These are phyloP conservation scores for Cladorrhinum samala DNA, from an alignment of 495 filamentous ascomycete species.

Conservation along the genomic window DNA sequence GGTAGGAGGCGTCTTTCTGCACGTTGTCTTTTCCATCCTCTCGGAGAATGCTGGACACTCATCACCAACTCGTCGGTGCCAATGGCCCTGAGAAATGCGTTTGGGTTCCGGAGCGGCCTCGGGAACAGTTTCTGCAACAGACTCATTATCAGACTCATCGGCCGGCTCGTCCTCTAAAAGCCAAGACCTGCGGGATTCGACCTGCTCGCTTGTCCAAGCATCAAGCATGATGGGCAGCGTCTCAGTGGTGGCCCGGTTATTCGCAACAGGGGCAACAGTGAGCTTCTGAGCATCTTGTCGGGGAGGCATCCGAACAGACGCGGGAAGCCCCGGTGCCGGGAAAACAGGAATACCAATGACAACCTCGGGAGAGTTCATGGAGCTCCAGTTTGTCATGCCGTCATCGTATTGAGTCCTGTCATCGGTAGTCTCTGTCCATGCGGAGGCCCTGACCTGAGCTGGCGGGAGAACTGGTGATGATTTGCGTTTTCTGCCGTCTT, in stretches of 20 bases:
- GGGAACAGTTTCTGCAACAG: background rate
- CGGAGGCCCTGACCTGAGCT: constrained; percentile 20
- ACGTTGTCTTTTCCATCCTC: constrained; percentile 31
- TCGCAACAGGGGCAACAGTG: background rate
- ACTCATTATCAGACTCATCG: background rate
- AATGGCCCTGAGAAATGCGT: constrained; percentile 24
- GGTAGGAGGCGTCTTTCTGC: constrained; percentile 43
- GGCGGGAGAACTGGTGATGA: constrained; percentile 34
- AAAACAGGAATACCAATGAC: constrained; percentile 29
- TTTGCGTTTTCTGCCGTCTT: constrained; percentile 27
- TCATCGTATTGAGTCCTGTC: constrained; percentile 18
- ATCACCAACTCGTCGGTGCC: constrained; percentile 48
- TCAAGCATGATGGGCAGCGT: constrained; percentile 36
- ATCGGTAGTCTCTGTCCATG: constrained; percentile 26
- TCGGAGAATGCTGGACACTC: constrained; percentile 48
- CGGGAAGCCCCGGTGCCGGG: constrained; percentile 27
- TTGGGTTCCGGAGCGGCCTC: constrained; percentile 6
- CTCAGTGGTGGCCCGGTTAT: constrained; percentile 10
- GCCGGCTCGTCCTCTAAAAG: constrained; percentile 5
- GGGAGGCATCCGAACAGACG: constrained; percentile 25
- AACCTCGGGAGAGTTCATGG: constrained; percentile 34
- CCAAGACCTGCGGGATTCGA: constrained; percentile 1
- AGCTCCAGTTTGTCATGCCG: constrained; percentile 31
- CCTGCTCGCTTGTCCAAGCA: constrained; percentile 1
- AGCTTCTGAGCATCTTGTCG: constrained; percentile 7